Base-by-base conservation (phyloP, 768 basidiomycete species). In the Calocybe cyanea region DNA sequence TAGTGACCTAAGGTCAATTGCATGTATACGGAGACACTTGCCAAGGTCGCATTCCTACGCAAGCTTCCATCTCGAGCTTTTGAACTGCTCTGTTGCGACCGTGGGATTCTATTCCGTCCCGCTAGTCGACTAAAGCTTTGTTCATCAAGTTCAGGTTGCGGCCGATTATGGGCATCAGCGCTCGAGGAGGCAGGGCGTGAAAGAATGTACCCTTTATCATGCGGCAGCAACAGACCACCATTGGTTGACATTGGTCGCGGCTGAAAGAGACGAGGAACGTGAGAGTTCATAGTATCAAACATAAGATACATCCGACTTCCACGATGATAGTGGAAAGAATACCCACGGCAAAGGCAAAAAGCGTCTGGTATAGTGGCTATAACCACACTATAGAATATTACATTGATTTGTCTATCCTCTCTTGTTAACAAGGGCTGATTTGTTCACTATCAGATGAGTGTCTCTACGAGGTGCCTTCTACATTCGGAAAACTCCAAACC, bases 401-500 rank as follows among this genome's bases (percentile, higher is more conserved):
- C n/a, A n/a, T n/a, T n/a, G n/a, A n/a, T n/a, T n/a, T n/a, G n/a
- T n/a, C n/a, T n/a, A n/a, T n/a, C n/a, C n/a, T n/a, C n/a, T n/a
- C n/a, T n/a, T n/a, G n/a, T n/a, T n/a, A n/a, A n/a, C n/a, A n/a
- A n/a, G n/a, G n/a, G n/a, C n/a, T n/a, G n/a, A n/a, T n/a, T n/a
- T n/a, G n/a, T n/a, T n/a, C n/a, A n/a, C n/a, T n/a, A n/a, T n/a
- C n/a, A n/a, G n/a, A n/a, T n/a, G n/a, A n/a, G n/a, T n/a, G n/a
- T n/a, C n/a, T n/a, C n/a, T n/a, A n/a, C n/a, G n/a, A n/a, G n/a
- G n/a, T n/a, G n/a, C n/a, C n/a, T 11, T 11, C 34, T 73, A 94
- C 92, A 94, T 94, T 51, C 92, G 81, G 68, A 92, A 94, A 30
- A 90, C 88, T 5, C 92, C 92, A 66, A 87, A 93, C n/a, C 81